Evolutionary conservation across 441 rosid genomes (phyloP).

Genomic region (Arabidopsis lyrata): DNA sequence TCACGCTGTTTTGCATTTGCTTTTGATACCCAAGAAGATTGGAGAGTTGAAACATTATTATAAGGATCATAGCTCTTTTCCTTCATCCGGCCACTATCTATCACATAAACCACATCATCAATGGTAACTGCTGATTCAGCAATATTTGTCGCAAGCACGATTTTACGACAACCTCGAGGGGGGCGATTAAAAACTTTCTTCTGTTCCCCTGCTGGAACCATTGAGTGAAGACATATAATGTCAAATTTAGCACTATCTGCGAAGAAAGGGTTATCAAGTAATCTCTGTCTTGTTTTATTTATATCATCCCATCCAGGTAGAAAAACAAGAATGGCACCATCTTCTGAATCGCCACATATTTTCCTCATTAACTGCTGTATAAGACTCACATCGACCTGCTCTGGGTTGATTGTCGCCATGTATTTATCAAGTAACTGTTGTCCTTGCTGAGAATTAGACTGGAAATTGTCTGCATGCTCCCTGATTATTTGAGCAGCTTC

Average conservation of each 20-base stretch:
- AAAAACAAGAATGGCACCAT: constrained; percentile 95
- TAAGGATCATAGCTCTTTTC: constrained; percentile 98
- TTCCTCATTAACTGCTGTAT: constrained; percentile 76
- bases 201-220: constrained; percentile 91
- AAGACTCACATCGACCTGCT: constrained; percentile 76
- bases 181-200: constrained; percentile 84
- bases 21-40: constrained; percentile 93
- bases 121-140: constrained; percentile 95
- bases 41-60: constrained; percentile 91
- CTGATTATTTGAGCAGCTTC: constrained; percentile 74
- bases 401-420: constrained; percentile 67
- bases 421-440: constrained; percentile 73
- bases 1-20: constrained; percentile 97
- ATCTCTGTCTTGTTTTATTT: constrained; percentile 63
- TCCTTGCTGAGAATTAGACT: constrained; percentile 51
- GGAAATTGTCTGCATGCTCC: constrained; percentile 49
- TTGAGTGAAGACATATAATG: constrained; percentile 87
- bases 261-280: constrained; percentile 65
- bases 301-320: constrained; percentile 99
- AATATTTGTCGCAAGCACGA: constrained; percentile 91
- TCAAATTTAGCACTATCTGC: constrained; percentile 64
- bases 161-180: constrained; percentile 87
- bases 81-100: constrained; percentile 98
- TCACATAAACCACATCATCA: constrained; percentile 97
- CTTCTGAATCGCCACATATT: constrained; percentile 73